Base-by-base conservation (phyloP, 768 basidiomycete species). In the Erythrobasidium yunnanense region DNA sequence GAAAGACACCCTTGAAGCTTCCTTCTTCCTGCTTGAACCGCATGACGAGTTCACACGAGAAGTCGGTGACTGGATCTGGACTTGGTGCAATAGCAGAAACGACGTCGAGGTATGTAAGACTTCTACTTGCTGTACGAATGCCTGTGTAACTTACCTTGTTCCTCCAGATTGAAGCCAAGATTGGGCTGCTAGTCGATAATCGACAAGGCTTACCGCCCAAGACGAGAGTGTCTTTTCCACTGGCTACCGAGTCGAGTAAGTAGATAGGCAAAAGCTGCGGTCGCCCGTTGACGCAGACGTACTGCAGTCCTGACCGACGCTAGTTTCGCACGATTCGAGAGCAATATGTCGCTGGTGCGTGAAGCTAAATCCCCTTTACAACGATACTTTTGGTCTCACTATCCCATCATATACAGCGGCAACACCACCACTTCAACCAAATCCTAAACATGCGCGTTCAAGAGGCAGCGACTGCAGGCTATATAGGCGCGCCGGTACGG, bases 31-130 rank as follows among this genome's bases (percentile, higher is more conserved):
- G 57, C 85, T 90, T 54, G 90, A 92, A 74, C 90, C 90, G 1
- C 78, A 89, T 30, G 91, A 95, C 76, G 91, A 93, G 73, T 91
- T 95, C 74, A 90, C 90, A 75, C 84, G 84, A 74, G 87, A 90
- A 74, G 81, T 95, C 63, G 90, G 88, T 35, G 88, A 93, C 77
- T 95, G 89, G 76, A 79, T 92, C n/a, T 74, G 75, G 73, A 62
- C 63, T 84, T 83, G 83, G 33, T 79, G 79, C 33, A 72, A 75
- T 11, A 67, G 68, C n/a, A 65, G 69, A 68, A 72, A 74, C 18
- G 74, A 77, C 35, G 81, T 93, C 25, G 91, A 93, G 78, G 86
- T 76, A 47, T 32, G 74, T n/a, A n/a, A n/a, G n/a, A n/a, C n/a
- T n/a, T n/a, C n/a, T n/a, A n/a, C n/a, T 69, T 1, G 7, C 29